phyloP scores from a whole-genome alignment of 768 basidiomycete species.

The Strobilomyces dryophilus region DNA sequence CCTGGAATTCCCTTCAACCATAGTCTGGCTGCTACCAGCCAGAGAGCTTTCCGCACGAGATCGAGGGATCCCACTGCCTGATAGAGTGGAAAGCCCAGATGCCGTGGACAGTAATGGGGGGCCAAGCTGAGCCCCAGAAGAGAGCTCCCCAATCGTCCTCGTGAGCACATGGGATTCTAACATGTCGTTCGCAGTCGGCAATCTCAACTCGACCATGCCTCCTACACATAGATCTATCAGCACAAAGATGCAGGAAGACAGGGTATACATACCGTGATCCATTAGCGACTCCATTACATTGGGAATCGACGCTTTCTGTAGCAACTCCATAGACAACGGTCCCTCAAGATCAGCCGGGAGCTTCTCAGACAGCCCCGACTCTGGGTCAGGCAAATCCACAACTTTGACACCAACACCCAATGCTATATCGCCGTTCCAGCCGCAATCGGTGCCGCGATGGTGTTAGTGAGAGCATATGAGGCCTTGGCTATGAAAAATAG shows the following conservation, averaged over 20 bases:
- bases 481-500: slow-evolving; percentile 4
- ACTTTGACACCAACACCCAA: slow-evolving; percentile 67
- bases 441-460: slow-evolving; percentile 3
- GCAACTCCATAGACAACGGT: slow-evolving; percentile 24
- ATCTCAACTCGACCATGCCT: slow-evolving; percentile 53
- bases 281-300: slow-evolving; percentile 62
- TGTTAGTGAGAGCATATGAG: slow-evolving; percentile 9
- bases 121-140: slow-evolving; percentile 33
- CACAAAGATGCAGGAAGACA: background rate
- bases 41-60: background rate
- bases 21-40: background rate
- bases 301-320: slow-evolving; percentile 8
- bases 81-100: background rate
- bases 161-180: slow-evolving; percentile 35
- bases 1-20: slow-evolving; percentile 6
- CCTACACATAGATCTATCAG: slow-evolving; percentile 31
- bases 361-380: slow-evolving; percentile 18
- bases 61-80: background rate
- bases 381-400: slow-evolving; percentile 28
- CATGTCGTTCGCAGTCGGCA: slow-evolving; percentile 35
- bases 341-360: slow-evolving; percentile 23
- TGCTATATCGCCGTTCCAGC: slow-evolving; percentile 29
- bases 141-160: slow-evolving; percentile 40
- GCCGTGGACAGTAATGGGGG: slow-evolving; percentile 16
- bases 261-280: slow-evolving; percentile 47